phyloP scores from a whole-genome alignment of 345 rosid genomes.

The Trapa bicornis region DNA sequence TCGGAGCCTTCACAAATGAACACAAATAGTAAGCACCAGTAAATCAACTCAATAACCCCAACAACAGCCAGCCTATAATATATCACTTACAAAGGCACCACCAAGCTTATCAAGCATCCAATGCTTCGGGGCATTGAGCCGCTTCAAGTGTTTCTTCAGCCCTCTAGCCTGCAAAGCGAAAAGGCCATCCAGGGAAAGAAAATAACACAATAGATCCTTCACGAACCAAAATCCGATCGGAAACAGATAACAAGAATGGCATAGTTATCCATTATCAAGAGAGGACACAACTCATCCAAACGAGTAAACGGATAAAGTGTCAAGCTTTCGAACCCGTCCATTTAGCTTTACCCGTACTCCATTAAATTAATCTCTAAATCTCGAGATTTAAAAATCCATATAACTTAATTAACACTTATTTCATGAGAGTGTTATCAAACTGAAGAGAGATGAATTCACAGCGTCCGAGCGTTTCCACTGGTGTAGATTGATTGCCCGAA shows the following conservation, averaged over 20 bases:
- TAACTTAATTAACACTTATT: background rate
- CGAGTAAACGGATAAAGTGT: background rate
- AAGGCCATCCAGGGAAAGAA: background rate
- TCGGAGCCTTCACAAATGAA: background rate
- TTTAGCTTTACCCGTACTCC: background rate
- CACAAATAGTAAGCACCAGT: background rate
- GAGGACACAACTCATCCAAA: no score
- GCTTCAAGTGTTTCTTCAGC: constrained; percentile 6
- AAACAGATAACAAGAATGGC: background rate
- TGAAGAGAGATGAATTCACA: background rate
- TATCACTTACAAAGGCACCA: constrained; percentile 6
- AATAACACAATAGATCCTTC: background rate
- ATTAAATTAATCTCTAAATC: background rate
- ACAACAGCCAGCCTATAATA: background rate
- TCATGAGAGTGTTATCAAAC: background rate
- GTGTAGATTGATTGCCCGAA: background rate
- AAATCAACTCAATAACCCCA: background rate
- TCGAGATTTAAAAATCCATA: background rate
- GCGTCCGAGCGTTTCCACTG: background rate
- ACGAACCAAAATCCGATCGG: background rate
- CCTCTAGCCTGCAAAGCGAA: constrained; percentile 4
- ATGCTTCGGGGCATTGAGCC: constrained; percentile 8
- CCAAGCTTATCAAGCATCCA: constrained; percentile 6
- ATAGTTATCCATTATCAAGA: background rate
- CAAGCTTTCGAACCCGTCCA: background rate